These are phyloP conservation scores for Pichia sp. DNA, from an alignment of 1,139 yeast genomes.

Conservation along the genomic window DNA sequence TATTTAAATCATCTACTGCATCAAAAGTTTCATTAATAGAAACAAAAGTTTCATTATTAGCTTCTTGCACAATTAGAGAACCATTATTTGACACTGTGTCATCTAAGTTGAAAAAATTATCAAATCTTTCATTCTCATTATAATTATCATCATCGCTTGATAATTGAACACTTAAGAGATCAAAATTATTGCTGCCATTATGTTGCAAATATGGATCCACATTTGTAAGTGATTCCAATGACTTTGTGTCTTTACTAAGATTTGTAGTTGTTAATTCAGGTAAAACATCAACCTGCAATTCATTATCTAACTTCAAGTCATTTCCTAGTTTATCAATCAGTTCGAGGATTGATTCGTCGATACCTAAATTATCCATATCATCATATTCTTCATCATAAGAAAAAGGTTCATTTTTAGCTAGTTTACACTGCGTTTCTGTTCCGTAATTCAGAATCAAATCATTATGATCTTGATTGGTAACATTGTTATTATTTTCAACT, in stretches of 20 bases:
- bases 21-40: neutral
- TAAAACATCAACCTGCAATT: slow-evolving; percentile 6
- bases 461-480: neutral
- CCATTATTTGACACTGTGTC: neutral
- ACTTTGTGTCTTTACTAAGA: neutral
- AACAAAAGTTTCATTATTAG: neutral
- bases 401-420: neutral
- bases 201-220: neutral
- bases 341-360: slow-evolving; percentile 4
- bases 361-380: neutral
- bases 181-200: neutral
- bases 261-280: neutral
- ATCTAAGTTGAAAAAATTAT: slow-evolving; percentile 7
- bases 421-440: neutral
- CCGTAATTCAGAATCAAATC: neutral
- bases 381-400: neutral
- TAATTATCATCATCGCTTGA: slow-evolving; percentile 13
- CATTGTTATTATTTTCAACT: neutral
- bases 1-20: neutral
- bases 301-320: slow-evolving; percentile 1
- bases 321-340: slow-evolving; percentile 4
- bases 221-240: neutral
- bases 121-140: slow-evolving; percentile 7
- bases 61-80: neutral
- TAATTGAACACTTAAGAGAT: slow-evolving; percentile 8